Evolutionary conservation across 192 early-diverging fungal species (phyloP), one percentile per base, ranked within the genome.

Genomic region (Rhizoclosmatium globosum): DNA sequence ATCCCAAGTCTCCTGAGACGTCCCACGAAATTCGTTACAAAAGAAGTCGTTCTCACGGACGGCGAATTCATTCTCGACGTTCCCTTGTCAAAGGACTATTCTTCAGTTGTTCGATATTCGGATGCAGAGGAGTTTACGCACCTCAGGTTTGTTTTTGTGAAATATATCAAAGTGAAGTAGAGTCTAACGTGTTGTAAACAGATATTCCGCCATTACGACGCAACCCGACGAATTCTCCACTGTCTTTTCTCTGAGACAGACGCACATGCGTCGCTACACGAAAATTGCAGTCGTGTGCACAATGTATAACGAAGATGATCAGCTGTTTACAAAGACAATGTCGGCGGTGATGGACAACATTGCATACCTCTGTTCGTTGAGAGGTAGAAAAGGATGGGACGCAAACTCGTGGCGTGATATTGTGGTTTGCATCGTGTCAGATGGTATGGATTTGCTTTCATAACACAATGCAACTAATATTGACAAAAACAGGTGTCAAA

Each of bases 171-270:
- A 76, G 94, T 7, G 91, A 92, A 42, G 86, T 94, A 46, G 92
- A 94, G 44, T 71, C 92, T 3, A 94, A 92, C 47, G 94, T 94
- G 93, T 81, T 31, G 31, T 53, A 53, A 53, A 17, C n/a, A 48
- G 91, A 58, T 94, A 94, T 77, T 93, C 92, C n/a, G 91, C 93
- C 41, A 88, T 84, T 42, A 93, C 92, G 43, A 91, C 87, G 73
- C 89, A 92, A 79, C 90, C 93, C 13, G 78, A 91, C 64, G 87
- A 92, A 48, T 94, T 93, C 67, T 45, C 83, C 65, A 78, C 82
- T 11, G 75, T 86, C 23, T 94, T 93, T 83, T 82, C 81, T 58
- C 81, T 94, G 6, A 83, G 92, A 4, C 89, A 86, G 39, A 79
- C 83, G 31, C 71, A 85, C 31, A 82, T 85, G 71, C 82, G 89